A percentile compares a stretch with the other conserved stretches of the same genome.
Conservation (phyloP, 257 asterid genomes). For the Nicotiana otophora region DNA sequence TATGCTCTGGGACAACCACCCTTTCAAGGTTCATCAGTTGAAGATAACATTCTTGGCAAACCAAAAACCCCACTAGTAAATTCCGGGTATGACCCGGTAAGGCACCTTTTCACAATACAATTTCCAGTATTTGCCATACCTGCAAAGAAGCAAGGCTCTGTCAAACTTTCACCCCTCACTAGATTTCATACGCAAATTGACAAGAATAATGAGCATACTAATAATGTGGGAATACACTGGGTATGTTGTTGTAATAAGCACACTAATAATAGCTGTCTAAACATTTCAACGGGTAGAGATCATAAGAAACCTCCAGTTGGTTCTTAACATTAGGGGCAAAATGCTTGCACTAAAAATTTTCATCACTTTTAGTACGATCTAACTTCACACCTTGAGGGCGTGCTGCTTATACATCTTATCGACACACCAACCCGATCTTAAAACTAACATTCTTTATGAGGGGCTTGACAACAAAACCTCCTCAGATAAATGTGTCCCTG, state of each 20-base stretch:
- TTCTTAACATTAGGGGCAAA: background rate
- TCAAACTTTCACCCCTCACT: background rate
- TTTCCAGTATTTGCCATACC: conserved; percentile 96
- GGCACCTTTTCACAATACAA: conserved; percentile 85
- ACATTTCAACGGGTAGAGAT: background rate
- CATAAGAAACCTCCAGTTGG: background rate
- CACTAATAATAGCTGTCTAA: background rate
- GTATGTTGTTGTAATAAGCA: background rate
- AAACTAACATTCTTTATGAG: background rate
- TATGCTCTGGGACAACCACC: background rate
- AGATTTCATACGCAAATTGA: background rate
- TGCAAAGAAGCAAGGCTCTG: conserved; percentile 24
- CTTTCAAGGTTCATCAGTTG: background rate
- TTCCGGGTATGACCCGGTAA: conserved; percentile 62
- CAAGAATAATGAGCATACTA: background rate
- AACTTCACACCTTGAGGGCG: background rate
- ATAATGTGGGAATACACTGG: too few species aligned
- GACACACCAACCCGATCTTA: background rate
- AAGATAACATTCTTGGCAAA: background rate
- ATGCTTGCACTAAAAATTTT: background rate
- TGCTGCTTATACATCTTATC: background rate
- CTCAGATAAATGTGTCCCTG: background rate
- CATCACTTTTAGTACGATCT: background rate
- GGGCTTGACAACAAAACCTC: background rate
- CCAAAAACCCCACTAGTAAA: conserved; percentile 42